Conservation (phyloP, 331 rosid species). For the Arachis monticola region DNA sequence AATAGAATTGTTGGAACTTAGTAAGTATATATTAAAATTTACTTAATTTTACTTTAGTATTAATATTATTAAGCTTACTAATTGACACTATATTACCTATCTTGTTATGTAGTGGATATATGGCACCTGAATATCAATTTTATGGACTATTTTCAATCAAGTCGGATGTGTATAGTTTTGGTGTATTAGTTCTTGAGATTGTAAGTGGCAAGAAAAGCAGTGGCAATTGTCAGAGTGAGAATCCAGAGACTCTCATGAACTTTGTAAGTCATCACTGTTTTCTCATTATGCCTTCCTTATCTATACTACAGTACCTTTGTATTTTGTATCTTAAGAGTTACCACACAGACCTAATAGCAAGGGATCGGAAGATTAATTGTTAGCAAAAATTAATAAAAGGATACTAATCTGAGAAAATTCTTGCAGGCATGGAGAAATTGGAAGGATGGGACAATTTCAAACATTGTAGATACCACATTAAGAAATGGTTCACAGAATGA, state of each 20-base stretch:
- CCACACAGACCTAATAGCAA: no score
- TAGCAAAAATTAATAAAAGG: neutral
- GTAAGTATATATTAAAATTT: slow-evolving; percentile 39
- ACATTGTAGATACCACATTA: slow-evolving; percentile 41
- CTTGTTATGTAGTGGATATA: slow-evolving; percentile 39
- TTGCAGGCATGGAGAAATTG: slow-evolving; percentile 59
- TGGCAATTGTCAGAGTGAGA: neutral
- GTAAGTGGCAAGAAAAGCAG: slow-evolving; percentile 42
- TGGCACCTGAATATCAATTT: slow-evolving; percentile 44
- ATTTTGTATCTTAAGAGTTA: no score
- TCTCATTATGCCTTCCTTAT: neutral
- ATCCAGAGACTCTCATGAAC: slow-evolving; percentile 29
- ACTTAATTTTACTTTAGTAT: neutral
- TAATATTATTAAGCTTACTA: neutral
- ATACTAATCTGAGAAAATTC: neutral
- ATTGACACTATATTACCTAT: neutral
- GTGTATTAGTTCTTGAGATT: slow-evolving; percentile 50
- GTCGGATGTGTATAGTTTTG: slow-evolving; percentile 58
- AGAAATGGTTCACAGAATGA: slow-evolving; percentile 27
- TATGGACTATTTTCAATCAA: slow-evolving; percentile 37
- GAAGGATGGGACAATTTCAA: slow-evolving; percentile 42
- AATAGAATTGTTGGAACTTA: slow-evolving; percentile 45
- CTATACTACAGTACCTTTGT: no score
- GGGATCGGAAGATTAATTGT: neutral
- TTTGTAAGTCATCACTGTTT: slow-evolving; percentile 42